These are phyloP conservation scores for Tulasnella sp. DNA, from an alignment of 768 basidiomycete genomes.

Conservation along the genomic window DNA sequence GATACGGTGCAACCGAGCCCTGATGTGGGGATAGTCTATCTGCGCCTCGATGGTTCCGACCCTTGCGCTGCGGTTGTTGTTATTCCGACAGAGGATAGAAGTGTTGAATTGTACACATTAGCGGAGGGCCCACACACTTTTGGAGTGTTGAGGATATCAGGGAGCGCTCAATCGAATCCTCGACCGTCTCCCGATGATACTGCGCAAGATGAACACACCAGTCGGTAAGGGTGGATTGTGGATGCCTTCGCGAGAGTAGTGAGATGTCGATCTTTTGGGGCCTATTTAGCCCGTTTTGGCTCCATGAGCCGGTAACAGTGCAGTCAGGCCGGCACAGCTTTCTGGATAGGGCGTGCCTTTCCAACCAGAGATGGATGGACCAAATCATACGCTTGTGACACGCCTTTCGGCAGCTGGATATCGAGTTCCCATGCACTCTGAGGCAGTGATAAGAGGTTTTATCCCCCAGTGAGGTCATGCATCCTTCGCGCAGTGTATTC, in stretches of 20 bases:
- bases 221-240: background rate
- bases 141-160: background rate
- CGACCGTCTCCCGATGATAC: background rate
- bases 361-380: background rate
- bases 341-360: background rate
- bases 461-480: background rate
- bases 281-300: background rate
- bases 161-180: background rate
- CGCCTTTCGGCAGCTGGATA: background rate
- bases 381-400: background rate
- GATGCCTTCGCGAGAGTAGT: background rate
- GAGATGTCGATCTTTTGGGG: background rate
- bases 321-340: background rate
- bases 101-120: background rate
- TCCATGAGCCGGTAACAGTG: background rate
- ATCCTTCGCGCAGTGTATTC: background rate
- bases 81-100: background rate
- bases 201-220: background rate
- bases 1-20: background rate
- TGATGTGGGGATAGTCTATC: background rate
- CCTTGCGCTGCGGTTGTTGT: background rate
- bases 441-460: background rate
- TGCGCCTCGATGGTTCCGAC: background rate
- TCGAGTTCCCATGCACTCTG: background rate
- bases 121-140: background rate